Conservation (phyloP, 169 alveolate genomes). For the Babesia gibsoni region DNA sequence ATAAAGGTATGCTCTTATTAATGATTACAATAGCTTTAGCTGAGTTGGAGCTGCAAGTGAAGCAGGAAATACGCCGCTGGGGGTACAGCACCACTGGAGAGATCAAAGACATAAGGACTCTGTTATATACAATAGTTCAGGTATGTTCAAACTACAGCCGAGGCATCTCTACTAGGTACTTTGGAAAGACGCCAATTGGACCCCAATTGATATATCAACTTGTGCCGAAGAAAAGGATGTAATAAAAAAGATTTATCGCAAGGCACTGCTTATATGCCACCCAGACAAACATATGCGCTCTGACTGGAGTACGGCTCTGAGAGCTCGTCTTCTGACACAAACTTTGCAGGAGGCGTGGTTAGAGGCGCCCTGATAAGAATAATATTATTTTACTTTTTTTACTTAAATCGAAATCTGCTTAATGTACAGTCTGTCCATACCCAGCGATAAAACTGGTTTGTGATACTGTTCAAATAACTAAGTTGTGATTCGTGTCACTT, state of each 20-base stretch:
- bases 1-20: too few relatives aligned
- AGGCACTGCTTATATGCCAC: conserved; percentile 46
- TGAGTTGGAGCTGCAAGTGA: conserved; percentile 5
- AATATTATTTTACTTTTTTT: too few relatives aligned
- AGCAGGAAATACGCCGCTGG: conserved; percentile 69
- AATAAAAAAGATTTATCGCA: conserved; percentile 75
- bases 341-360: conserved; percentile 41
- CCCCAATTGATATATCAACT: conserved; percentile 76
- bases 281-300: conserved; percentile 49
- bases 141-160: conserved; percentile 10
- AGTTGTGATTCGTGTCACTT: too few relatives aligned
- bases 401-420: too few relatives aligned
- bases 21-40: too few relatives aligned
- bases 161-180: conserved; percentile 29
- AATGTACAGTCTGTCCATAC: too few relatives aligned
- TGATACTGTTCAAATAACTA: too few relatives aligned
- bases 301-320: conserved; percentile 19
- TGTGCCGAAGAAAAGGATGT: conserved; percentile 66
- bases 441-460: too few relatives aligned
- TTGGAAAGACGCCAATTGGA: conserved; percentile 83
- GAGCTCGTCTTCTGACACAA: conserved; percentile 24
- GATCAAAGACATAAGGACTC: conserved; percentile 78
- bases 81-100: conserved; percentile 67
- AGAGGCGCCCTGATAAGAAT: too few relatives aligned
- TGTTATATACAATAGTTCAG: conserved; percentile 78